Base-by-base conservation (phyloP, 805 yeast genomes). In the Candida vartiovaarae region DNA sequence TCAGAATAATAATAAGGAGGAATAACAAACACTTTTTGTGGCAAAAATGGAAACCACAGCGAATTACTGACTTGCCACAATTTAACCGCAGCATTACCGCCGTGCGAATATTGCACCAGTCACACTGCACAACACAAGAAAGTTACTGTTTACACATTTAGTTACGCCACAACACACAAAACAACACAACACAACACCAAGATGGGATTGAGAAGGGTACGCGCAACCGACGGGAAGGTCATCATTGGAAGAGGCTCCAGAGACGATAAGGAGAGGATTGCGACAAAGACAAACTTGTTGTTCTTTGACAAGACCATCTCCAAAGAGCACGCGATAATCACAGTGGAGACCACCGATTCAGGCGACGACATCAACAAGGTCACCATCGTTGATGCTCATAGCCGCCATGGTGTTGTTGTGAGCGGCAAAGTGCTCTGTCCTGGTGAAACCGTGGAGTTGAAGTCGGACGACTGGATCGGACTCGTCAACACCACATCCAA, bases 361-460 rank as follows among this genome's bases (percentile, higher is more conserved):
- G 20, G 20, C 20, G 20, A 15, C 20, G 34, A 20, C 34, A 15
- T 20, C 2, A 28, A 10, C 8, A 35, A 35, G 15, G 38, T 35
- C 10, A 25, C 38, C 7, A 38, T 38, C 8, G n/a, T n/a, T 7
- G 40, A 38, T 27, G 8, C 15, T 30, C 28, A 34, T 7, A 38
- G 40, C 15, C 45, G 42, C 31, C 50, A 47, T 27, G 50, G 49
- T 6, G 44, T 46, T 4, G 50, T 47, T 3, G 41, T 47, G 4
- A 39, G 36, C 25, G 47, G 38, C 32, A 10, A 15, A 11, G 7
- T 38, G 34, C 34, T 46, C 28, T 15, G 28, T 6, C 26, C 42
- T 26, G 40, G 33, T 4, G 10, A 30, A 6, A 15, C 29, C 29
- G 44, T 35, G 5, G 11, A 24, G 10, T 10, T 46, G 34, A 23